Evolutionary conservation across 2,329 filamentous ascomycete genomes (phyloP), one percentile per base, ranked within the genome.

Genomic region (Stachybotrys elegans): DNA sequence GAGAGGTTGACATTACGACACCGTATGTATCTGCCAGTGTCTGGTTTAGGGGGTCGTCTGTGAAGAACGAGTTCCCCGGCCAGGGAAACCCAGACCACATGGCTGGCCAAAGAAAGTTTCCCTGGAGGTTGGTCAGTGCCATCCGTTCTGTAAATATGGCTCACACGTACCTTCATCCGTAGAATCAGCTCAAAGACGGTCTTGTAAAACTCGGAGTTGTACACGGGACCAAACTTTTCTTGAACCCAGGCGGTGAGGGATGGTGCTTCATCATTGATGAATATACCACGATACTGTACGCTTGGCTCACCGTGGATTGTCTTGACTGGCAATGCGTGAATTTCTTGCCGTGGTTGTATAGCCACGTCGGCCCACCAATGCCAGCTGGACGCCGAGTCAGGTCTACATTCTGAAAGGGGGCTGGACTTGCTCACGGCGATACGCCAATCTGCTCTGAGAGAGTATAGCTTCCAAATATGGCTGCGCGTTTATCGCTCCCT

Each of bases 91-190:
- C 75, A n/a, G 73, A 75, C 85, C 84, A 88, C 61, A 78, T 72
- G 2, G 82, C 76, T 2, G 84, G 85, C 84, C 85, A 88, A 42
- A 88, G 67, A 56, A 86, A 88, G 61, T 88, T 88, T 22, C 34
- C 34, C 34, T 37, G 19, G n/a, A 12, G 11, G 17, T 19, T 12
- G 20, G 19, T 37, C 16, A 13, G 20, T 20, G 20, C 20, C 4
- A 8, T 37, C n/a, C 13, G 4, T 6, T 16, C 20, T 4, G 20
- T 6, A 6, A 37, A 6, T 5, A 19, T 17, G 6, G 13, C n/a
- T 5, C 6, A 19, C 20, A 19, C 6, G 6, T 37, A 83, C 84
- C 42, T 78, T 75, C 35, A 85, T 70, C 12, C 84, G 74, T 11
- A 88, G 74, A 5, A 88, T 65, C 2, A 88, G 68, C 63, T 88